These are phyloP conservation scores for Phialophora chinensis DNA, from an alignment of 2,329 filamentous ascomycete species.

Conservation along the genomic window DNA sequence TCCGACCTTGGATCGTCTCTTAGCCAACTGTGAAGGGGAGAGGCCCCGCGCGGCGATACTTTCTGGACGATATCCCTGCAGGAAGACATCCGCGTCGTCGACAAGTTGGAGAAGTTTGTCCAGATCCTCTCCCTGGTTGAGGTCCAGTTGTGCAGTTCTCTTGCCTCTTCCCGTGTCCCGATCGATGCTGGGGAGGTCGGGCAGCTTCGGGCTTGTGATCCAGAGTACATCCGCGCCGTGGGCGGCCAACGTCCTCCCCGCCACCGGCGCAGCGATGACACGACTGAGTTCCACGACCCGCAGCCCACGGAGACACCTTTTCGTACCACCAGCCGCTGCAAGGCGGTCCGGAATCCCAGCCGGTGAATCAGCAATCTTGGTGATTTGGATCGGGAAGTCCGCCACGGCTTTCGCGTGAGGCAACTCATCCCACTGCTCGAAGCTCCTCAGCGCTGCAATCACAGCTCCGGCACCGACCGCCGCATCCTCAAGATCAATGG, in stretches of 20 bases:
- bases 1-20: constrained; percentile 45
- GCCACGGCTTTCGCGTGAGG: constrained; percentile 55
- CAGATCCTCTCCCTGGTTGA: constrained; percentile 39
- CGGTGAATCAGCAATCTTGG: constrained; percentile 42
- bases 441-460: constrained; percentile 58
- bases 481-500: constrained; percentile 56
- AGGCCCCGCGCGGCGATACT: constrained; percentile 55
- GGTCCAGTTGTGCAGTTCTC: constrained; percentile 47
- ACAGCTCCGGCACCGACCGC: constrained; percentile 52
- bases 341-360: not conserved
- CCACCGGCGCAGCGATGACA: constrained; percentile 49
- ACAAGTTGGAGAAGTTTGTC: constrained; percentile 43
- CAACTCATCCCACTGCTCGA: constrained; percentile 58
- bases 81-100: constrained; percentile 50
- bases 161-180: constrained; percentile 49
- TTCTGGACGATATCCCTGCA: constrained; percentile 57
- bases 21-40: constrained; percentile 47
- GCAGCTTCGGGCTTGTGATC: constrained; percentile 47
- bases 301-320: constrained; percentile 50
- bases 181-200: constrained; percentile 46
- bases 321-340: not conserved
- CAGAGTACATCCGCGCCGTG: constrained; percentile 52
- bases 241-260: constrained; percentile 47
- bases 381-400: constrained; percentile 56
- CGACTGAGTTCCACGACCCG: constrained; percentile 48